Percentiles rank a stretch among this genome's conserved stretches.
Conservation (phyloP, 225 moss, liverwort and hornwort genomes). For the Pseudisothecium myosuroides region DNA sequence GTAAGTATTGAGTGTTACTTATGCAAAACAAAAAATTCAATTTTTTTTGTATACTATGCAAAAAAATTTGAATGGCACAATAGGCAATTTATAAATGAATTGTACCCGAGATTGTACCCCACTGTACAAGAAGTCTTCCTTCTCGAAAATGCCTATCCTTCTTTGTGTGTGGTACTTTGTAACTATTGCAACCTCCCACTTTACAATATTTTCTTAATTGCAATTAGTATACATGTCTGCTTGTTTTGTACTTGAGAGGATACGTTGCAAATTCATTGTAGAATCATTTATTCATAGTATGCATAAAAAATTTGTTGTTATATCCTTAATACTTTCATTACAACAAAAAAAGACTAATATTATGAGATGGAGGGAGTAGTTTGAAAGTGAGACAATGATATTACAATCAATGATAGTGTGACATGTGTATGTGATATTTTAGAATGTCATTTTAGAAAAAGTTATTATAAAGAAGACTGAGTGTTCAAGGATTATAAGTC, state of each 20-base stretch:
- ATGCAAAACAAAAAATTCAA: too few relatives aligned
- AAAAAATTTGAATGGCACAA: too few relatives aligned
- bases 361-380: neutral
- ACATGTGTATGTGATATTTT: neutral
- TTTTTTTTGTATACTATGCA: too few relatives aligned
- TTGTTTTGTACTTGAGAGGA: neutral
- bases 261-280: neutral
- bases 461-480: neutral
- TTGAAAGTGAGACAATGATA: neutral
- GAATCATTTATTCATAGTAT: neutral
- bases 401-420: neutral
- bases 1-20: too few relatives aligned
- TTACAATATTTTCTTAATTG: neutral
- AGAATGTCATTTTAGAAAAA: neutral
- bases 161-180: neutral
- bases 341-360: neutral
- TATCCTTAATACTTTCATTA: neutral
- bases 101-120: too few relatives aligned
- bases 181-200: neutral
- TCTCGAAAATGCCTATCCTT: neutral
- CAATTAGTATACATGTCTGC: accelerated
- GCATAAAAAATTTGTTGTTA: neutral
- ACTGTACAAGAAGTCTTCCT: neutral
- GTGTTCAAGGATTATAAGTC: neutral
- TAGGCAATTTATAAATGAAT: too few relatives aligned